Evolutionary conservation across 768 basidiomycete species (phyloP).

Genomic region (Kwoniella dendrophila): DNA sequence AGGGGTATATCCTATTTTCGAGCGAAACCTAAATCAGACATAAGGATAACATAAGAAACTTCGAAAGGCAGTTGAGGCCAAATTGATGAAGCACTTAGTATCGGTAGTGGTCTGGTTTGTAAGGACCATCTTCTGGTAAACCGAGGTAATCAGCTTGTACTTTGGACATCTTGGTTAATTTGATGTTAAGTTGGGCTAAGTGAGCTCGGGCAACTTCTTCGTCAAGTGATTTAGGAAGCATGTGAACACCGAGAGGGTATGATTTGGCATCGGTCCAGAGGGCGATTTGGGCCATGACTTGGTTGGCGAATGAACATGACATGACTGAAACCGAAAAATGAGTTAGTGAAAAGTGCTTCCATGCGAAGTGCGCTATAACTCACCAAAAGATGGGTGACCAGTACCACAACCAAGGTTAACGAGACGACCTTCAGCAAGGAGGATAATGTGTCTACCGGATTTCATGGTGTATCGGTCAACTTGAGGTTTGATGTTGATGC

Average conservation of each 20-base stretch:
- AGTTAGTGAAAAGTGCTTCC: too few species aligned
- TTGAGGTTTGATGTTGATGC: constrained; percentile 94
- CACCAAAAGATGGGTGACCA: constrained; percentile 88
- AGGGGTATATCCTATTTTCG: constrained; percentile 17
- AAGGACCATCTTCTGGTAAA: constrained; percentile 78
- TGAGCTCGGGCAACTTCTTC: constrained; percentile 99
- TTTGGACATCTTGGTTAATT: constrained; percentile 68
- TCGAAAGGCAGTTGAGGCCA: constrained; percentile 45
- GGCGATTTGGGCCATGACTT: constrained; percentile 96
- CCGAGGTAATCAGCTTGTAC: constrained; percentile 89
- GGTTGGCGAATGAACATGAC: constrained; percentile 99
- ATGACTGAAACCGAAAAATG: constrained; percentile 65
- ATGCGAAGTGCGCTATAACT: too few species aligned
- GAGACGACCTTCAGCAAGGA: constrained; percentile 97
- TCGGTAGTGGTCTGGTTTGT: constrained; percentile 70
- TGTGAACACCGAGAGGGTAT: constrained; percentile 97
- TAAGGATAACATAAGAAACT: constrained; percentile 10
- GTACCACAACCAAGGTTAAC: constrained; percentile 99
- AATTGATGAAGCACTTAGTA: constrained; percentile 34
- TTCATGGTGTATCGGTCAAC: constrained; percentile 96
- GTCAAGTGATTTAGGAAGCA: constrained; percentile 96
- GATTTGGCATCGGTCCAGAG: constrained; percentile 90
- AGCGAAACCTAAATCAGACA: not conserved
- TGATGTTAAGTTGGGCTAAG: constrained; percentile 85
- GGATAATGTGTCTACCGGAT: constrained; percentile 89